phyloP scores from a whole-genome alignment of 2,329 filamentous ascomycete species.

The Fusarium sp. region DNA sequence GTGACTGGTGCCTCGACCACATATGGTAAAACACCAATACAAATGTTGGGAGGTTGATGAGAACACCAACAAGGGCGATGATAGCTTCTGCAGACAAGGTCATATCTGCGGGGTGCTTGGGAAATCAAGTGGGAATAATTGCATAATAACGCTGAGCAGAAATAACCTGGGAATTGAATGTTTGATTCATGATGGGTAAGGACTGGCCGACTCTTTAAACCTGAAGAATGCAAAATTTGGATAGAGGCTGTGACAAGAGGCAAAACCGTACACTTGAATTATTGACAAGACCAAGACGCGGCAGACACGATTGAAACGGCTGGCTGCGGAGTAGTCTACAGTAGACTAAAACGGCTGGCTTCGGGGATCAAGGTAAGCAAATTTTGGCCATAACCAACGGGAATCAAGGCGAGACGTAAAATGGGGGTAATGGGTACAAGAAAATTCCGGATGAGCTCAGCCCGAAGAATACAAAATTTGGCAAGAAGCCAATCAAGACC shows the following conservation, averaged over 20 bases:
- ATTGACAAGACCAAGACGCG: too few species aligned
- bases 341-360: too few species aligned
- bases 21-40: slow-evolving; percentile 9
- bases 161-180: not conserved
- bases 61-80: slow-evolving; percentile 4
- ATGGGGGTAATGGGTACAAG: not conserved
- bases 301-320: too few species aligned
- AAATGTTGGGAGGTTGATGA: slow-evolving; percentile 9
- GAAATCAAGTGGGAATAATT: not conserved
- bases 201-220: not conserved
- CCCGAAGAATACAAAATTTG: not conserved
- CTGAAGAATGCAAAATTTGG: not conserved
- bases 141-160: too few species aligned
- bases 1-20: not conserved
- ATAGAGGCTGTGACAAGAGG: not conserved
- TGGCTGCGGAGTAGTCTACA: too few species aligned
- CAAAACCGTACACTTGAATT: too few species aligned
- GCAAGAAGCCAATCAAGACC: not conserved
- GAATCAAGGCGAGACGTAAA: not conserved
- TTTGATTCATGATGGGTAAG: not conserved
- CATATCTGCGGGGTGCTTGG: not conserved
- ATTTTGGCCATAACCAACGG: not conserved
- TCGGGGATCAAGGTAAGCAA: not conserved
- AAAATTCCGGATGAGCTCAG: not conserved
- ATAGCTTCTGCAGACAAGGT: slow-evolving; percentile 5